Percentiles rank a stretch among this genome's conserved stretches.
Conservation (phyloP, 2,329 filamentous ascomycete species). For the Pseudogymnoascus sp. region DNA sequence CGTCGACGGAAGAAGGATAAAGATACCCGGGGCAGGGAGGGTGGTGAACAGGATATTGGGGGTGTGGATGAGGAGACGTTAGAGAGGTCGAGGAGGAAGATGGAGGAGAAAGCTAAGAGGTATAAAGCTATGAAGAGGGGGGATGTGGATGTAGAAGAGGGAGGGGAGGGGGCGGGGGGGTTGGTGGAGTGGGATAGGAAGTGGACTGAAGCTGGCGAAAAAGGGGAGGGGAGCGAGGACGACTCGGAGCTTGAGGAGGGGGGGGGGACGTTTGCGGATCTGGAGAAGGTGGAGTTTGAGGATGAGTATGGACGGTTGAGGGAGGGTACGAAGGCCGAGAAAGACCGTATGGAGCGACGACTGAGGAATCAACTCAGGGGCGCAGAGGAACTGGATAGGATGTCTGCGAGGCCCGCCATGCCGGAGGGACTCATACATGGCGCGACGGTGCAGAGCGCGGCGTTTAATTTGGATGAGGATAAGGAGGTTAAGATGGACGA, state of each 20-base stretch:
- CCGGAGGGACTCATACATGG: constrained; percentile 73
- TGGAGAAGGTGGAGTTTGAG: constrained; percentile 70
- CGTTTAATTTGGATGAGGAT: no score
- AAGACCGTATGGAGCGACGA: constrained; percentile 51
- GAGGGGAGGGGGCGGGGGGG: constrained; percentile 48
- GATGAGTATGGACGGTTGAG: constrained; percentile 89
- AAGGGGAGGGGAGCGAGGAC: constrained; percentile 24
- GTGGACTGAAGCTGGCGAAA: constrained; percentile 64
- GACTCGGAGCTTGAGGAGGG: constrained; percentile 32
- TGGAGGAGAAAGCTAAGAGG: constrained; percentile 82
- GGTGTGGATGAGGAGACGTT: constrained; percentile 46
- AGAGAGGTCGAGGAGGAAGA: constrained; percentile 62
- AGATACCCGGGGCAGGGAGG: constrained; percentile 41
- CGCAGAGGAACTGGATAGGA: constrained; percentile 54
- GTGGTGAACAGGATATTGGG: constrained; percentile 58
- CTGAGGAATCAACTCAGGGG: constrained; percentile 43
- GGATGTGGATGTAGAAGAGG: constrained; percentile 53
- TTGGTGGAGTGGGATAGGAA: constrained; percentile 94
- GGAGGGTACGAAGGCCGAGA: constrained; percentile 61
- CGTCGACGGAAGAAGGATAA: constrained; percentile 48
- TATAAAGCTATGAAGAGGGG: constrained; percentile 88
- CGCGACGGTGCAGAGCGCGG: no score
- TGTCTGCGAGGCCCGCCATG: constrained; percentile 57
- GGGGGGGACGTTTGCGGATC: constrained; percentile 20
- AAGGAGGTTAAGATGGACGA: constrained; percentile 72